Base-by-base conservation (phyloP, 495 filamentous ascomycete genomes). In the Xylaria scruposa region DNA sequence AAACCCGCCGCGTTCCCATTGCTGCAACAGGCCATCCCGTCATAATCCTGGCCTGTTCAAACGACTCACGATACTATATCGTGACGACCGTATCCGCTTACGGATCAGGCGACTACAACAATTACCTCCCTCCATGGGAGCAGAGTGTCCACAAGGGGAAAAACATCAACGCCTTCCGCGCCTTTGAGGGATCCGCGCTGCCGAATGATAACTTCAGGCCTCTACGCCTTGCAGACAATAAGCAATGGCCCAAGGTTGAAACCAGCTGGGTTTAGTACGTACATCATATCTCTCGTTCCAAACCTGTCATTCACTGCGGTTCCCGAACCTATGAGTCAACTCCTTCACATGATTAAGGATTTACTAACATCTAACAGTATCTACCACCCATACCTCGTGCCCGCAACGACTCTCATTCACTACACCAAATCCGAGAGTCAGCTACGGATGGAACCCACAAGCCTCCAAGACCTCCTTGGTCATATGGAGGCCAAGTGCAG, bases 51-150 rank as follows among this genome's bases (percentile, higher is more conserved):
- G 68, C 71, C 17, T 60, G 72, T 19, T 76, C 76, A 0, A 42
- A 17, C 0, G 58, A 72, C 10, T 73, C 54, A 21, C 71, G 36
- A 3, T 38, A 77, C 44, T 72, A 72, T 42, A 44, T 79, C 1
- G 54, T 82, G 40, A 75, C 76, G 3, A 77, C 81, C 0, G 78
- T 82, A 2, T 81, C 79, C 13, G 81, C 81, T 0, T 82, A 80
- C 64, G 26, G 62, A 15, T 78, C 76, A 13, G 70, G 70, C 7
- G 33, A 40, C 0, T 13, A 58, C 0, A 79, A 80, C 21, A 19
- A 67, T 6, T 76, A 70, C 59, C 76, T 72, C 0, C 70, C 81
- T 8, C 81, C 81, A 5, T 82, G 81, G 81, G 17, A 72, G 21
- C 77, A 80, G 49, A 0, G 0, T 0, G 13, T 0, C 46, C 79